A percentile compares a stretch with the other conserved stretches of the same genome.
phyloP scores from a whole-genome alignment of 257 asterid species.

The Primulina huaijiensis region DNA sequence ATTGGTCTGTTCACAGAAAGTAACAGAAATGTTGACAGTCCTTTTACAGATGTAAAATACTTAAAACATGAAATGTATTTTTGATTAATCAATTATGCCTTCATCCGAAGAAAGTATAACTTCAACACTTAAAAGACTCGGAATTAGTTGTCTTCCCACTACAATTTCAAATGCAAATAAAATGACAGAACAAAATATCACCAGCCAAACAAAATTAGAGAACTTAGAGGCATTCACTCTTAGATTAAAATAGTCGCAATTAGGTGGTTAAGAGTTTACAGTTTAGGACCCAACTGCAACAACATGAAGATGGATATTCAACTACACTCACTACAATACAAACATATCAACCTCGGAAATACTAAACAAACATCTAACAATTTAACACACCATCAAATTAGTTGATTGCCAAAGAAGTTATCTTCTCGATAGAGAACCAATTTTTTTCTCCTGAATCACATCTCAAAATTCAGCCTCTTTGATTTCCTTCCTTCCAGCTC shows the following conservation, averaged over 20 bases:
- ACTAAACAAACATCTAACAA: neutral
- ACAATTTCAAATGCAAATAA: neutral
- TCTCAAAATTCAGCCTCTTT: neutral
- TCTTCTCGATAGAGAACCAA: no score
- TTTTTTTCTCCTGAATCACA: neutral
- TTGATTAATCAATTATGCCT: constrained; percentile 6
- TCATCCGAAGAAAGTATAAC: neutral
- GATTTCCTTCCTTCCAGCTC: neutral
- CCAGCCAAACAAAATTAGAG: constrained; percentile 4
- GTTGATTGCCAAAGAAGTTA: neutral
- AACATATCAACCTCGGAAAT: neutral
- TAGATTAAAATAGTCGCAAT: neutral
- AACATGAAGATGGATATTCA: constrained; percentile 2
- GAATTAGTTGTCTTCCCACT: constrained; percentile 6
- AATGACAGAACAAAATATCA: neutral
- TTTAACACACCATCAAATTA: neutral
- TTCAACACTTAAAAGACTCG: no score
- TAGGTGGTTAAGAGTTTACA: neutral
- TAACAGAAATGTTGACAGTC: constrained; percentile 18
- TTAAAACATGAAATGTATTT: neutral
- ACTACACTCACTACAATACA: neutral
- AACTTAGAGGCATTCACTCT: neutral
- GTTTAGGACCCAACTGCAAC: neutral
- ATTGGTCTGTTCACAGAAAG: constrained; percentile 54
- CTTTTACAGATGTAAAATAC: constrained; percentile 9